Evolutionary conservation across 1,284 basidiomycete species (phyloP), one percentile per base, ranked within the genome.

Genomic region (Microbotryum saponariae): DNA sequence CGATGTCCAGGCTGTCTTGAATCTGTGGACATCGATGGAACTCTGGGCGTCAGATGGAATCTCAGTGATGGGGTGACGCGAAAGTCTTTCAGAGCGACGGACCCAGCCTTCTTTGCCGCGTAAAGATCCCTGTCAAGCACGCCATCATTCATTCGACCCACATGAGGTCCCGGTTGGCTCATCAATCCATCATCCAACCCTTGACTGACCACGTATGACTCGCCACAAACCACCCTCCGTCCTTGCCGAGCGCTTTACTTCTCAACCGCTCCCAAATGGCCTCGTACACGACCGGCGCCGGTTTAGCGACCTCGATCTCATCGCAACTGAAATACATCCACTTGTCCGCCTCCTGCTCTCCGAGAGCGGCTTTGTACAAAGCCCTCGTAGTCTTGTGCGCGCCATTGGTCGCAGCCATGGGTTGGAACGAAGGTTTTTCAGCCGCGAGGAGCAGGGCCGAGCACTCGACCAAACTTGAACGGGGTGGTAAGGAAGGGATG

Each of bases 31-130:
- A 8, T 7, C 23, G 18, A 5, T 9, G 12, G 6, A 0, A 1
- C 3, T 31, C 3, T 31, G 10, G 21, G 44, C 0, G 29, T n/a
- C 29, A 49, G 51, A 14, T 4, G 23, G 23, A 21, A 4, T 10
- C 16, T 27, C 21, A 20, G 18, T 4, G 6, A 45, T 6, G 20
- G 48, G 33, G 1, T 6, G 7, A 16, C 14, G 3, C 5, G 20
- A 9, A 10, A 18, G 37, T 25, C 23, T 31, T 10, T 42, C 37
- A 12, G 25, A n/a, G 18, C 4, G 33, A 4, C 58, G 47, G 8
- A 64, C 65, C 65, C 66, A 21, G 66, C 66, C 33, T 59, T 60
- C 31, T 59, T 61, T 1, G 66, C 66, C 1, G 66, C 63, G 23
- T 51, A 50, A 2, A 65, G 46, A 20, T 67, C 66, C 61, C 58